phyloP scores from a whole-genome alignment of 768 basidiomycete genomes.

The Macrocybe gigantea region DNA sequence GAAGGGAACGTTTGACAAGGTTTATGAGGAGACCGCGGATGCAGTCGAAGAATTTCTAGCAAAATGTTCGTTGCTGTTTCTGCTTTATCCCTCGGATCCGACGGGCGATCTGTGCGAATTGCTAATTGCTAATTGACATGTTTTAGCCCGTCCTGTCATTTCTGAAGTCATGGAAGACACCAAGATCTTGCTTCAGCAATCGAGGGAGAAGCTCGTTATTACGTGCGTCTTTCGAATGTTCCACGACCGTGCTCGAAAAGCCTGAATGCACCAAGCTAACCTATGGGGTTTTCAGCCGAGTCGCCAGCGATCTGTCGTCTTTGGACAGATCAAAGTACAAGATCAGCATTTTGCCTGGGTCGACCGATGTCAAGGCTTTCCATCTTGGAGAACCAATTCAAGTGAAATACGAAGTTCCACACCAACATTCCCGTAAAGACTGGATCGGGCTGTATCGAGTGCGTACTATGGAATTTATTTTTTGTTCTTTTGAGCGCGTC shows the following conservation, averaged over 20 bases:
- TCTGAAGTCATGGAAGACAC: conserved; percentile 92
- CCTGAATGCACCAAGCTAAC: no score
- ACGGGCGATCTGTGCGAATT: background rate
- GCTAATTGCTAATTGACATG: conserved; percentile 8
- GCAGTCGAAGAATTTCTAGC: conserved; percentile 91
- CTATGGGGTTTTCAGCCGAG: conserved; percentile 44
- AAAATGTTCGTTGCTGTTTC: conserved; percentile 57
- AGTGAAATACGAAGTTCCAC: conserved; percentile 84
- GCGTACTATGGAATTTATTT: conserved; percentile 6
- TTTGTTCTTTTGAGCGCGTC: conserved; percentile 4
- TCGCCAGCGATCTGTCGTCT: conserved; percentile 74
- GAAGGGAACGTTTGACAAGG: conserved; percentile 91
- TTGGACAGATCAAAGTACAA: conserved; percentile 81
- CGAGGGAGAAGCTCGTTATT: conserved; percentile 86
- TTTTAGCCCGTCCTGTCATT: conserved; percentile 76
- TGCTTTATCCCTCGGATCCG: no score
- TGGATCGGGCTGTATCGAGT: conserved; percentile 95
- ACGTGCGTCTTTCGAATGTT: conserved; percentile 48
- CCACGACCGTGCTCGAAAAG: background rate
- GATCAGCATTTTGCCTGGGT: conserved; percentile 50
- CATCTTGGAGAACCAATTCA: conserved; percentile 88
- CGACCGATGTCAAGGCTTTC: conserved; percentile 53
- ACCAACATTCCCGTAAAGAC: conserved; percentile 82
- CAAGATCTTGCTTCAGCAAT: conserved; percentile 85
- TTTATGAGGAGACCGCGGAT: conserved; percentile 90